These are phyloP conservation scores for Russula vinacea DNA, from an alignment of 768 basidiomycete species.

Conservation along the genomic window DNA sequence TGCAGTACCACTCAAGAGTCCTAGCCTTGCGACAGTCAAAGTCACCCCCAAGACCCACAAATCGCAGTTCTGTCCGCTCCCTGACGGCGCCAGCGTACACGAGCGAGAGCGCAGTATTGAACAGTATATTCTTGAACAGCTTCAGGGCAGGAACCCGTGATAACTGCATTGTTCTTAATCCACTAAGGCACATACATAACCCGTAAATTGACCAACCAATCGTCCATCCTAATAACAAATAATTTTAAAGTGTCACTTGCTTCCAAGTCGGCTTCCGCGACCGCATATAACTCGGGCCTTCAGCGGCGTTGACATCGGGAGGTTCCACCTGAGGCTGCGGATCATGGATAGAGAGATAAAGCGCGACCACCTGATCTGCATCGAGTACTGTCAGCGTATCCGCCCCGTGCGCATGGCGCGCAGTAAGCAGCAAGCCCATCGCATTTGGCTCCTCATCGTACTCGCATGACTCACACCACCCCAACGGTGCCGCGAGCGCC, in stretches of 20 bases:
- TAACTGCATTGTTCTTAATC: not conserved
- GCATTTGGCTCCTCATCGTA: not conserved
- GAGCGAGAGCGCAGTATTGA: not conserved
- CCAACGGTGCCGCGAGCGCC: conserved; percentile 9
- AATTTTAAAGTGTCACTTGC: not conserved
- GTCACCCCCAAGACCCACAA: not conserved
- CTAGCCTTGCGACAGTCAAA: not conserved
- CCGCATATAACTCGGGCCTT: not conserved
- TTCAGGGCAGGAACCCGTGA: not conserved
- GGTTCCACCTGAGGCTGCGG: not conserved
- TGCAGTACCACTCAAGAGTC: not conserved
- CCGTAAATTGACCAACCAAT: not conserved
- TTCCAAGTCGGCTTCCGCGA: not conserved
- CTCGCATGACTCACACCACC: conserved; percentile 6
- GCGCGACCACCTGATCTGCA: not conserved
- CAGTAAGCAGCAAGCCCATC: not conserved
- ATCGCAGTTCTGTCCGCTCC: not conserved
- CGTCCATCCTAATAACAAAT: not conserved
- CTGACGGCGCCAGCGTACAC: not conserved
- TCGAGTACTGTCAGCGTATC: not conserved
- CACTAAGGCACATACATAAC: not conserved
- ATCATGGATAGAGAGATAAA: conserved; percentile 13
- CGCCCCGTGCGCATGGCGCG: not conserved
- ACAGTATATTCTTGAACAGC: not conserved
- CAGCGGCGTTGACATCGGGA: not conserved